Conservation (phyloP, 208 protist genomes). For the Trichomonas vaginalis region DNA sequence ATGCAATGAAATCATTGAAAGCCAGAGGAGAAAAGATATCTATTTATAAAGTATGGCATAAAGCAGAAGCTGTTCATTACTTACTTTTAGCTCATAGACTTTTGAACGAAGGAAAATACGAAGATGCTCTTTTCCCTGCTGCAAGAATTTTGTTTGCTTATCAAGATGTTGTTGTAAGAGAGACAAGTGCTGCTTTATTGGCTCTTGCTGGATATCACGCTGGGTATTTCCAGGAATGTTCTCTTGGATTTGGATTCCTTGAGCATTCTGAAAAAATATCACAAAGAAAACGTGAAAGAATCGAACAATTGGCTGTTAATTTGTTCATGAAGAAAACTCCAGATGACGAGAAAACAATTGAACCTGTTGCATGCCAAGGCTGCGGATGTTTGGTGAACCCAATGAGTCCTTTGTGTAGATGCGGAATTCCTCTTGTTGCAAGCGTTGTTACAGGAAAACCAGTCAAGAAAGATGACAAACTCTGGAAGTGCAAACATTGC, state of each 20-base stretch:
- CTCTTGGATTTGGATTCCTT: neutral
- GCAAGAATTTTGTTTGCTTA: neutral
- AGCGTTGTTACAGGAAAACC: neutral
- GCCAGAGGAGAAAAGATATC: neutral
- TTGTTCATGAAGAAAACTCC: neutral
- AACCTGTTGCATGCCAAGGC: neutral
- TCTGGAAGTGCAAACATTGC: neutral
- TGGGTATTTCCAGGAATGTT: neutral
- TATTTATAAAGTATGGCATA: neutral
- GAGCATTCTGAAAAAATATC: neutral
- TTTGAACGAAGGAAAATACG: neutral
- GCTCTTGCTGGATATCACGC: neutral
- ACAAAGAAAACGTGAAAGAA: neutral
- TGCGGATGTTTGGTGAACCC: neutral
- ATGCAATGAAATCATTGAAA: neutral
- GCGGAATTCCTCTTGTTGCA: neutral
- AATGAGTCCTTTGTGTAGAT: neutral
- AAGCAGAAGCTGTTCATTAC: conserved; percentile 7
- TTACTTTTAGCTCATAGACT: neutral
- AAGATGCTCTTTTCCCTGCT: neutral
- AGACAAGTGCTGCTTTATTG: neutral
- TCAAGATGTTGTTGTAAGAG: neutral
- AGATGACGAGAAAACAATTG: neutral
- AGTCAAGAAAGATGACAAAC: neutral
- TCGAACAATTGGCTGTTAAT: neutral